Evolutionary conservation across 2,329 filamentous ascomycete species (phyloP).

Genomic region (Dendrostoma leiphaemia): DNA sequence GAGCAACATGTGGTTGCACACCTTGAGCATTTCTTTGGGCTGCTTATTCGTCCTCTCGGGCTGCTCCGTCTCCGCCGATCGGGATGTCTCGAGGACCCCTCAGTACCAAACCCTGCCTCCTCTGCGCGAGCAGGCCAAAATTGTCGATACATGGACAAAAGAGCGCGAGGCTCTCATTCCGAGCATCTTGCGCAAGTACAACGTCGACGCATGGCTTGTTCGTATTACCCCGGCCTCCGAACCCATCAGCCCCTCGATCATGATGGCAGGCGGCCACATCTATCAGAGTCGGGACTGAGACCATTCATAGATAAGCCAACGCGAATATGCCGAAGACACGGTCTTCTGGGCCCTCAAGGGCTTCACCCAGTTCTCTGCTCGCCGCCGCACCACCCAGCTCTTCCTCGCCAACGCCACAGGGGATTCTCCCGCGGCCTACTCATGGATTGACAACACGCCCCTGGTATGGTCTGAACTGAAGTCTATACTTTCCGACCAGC

Average conservation of each 20-base stretch:
- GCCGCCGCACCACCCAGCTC: constrained; percentile 48
- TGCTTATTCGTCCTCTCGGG: background rate
- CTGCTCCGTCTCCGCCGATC: background rate
- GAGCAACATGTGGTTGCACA: background rate
- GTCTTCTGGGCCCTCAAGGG: constrained; percentile 50
- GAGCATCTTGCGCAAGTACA: constrained; percentile 40
- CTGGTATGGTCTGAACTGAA: constrained; percentile 39
- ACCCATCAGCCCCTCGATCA: background rate
- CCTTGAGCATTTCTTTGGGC: background rate
- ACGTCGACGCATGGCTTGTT: constrained; percentile 48
- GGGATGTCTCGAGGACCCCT: constrained; percentile 22
- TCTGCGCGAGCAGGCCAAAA: constrained; percentile 40
- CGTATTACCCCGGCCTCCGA: constrained; percentile 16
- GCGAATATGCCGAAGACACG: constrained; percentile 51
- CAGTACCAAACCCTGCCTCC: constrained; percentile 39
- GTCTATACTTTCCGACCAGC: constrained; percentile 33
- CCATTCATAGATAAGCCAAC: constrained; percentile 42
- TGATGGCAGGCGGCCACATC: background rate
- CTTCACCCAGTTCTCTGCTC: constrained; percentile 44
- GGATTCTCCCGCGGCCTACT: constrained; percentile 29
- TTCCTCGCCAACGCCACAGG: constrained; percentile 40
- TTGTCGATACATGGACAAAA: constrained; percentile 43
- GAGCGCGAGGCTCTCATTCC: constrained; percentile 42
- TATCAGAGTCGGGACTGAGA: background rate
- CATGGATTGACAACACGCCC: constrained; percentile 47